phyloP scores from a whole-genome alignment of 2,329 filamentous ascomycete genomes.

The Tolypocladium capitatum region DNA sequence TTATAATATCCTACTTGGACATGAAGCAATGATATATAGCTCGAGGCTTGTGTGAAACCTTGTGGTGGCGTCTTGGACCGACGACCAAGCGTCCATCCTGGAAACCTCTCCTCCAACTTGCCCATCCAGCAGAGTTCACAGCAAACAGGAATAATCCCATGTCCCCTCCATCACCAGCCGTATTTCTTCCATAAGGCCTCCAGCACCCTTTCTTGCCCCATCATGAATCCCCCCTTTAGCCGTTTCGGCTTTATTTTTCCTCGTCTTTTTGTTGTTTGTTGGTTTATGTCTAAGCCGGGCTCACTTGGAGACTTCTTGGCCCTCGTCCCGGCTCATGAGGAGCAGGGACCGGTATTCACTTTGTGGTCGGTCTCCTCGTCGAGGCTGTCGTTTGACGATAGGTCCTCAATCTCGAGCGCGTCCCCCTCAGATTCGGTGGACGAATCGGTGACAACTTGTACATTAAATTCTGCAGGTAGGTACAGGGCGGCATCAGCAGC shows the following conservation, averaged over 20 bases:
- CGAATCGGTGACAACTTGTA: neutral
- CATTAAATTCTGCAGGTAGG: conserved; percentile 8
- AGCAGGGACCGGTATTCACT: neutral
- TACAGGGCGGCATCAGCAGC: neutral
- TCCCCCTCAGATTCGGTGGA: conserved; percentile 2
- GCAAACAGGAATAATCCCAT: neutral
- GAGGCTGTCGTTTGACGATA: neutral
- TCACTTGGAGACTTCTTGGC: neutral
- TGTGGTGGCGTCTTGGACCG: neutral
- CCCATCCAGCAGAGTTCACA: neutral
- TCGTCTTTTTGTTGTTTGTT: neutral
- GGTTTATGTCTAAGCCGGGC: neutral
- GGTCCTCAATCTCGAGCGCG: neutral
- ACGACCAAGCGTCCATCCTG: neutral
- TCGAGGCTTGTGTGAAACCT: neutral
- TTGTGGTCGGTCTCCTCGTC: neutral
- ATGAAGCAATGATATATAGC: neutral
- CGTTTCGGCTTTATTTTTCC: neutral
- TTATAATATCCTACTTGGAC: neutral
- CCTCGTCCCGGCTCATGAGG: neutral
- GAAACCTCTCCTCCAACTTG: neutral
- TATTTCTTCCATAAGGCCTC: neutral
- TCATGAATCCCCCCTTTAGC: neutral
- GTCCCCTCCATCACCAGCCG: neutral
- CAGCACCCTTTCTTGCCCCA: neutral